Conservation (phyloP, 208 protist genomes). For the Novymonas esmeraldas region DNA sequence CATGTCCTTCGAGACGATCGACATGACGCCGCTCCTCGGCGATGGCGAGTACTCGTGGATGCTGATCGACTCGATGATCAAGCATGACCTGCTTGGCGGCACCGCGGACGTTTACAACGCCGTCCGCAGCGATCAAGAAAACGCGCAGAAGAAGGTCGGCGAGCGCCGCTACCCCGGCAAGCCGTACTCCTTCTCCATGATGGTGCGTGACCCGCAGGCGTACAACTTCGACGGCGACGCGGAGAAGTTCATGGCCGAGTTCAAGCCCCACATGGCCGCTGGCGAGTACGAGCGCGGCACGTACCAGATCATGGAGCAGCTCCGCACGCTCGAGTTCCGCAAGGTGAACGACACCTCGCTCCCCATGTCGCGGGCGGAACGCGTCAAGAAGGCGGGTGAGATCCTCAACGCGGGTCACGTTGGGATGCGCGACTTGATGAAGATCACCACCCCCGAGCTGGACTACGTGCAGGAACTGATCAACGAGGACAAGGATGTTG, state of each 20-base stretch:
- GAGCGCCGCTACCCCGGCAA: slow-evolving; percentile 42
- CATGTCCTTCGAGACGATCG: slow-evolving; percentile 49
- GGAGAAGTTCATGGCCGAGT: slow-evolving; percentile 53
- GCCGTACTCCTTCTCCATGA: slow-evolving; percentile 66
- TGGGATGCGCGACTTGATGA: slow-evolving; percentile 75
- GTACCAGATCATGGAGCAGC: slow-evolving; percentile 78
- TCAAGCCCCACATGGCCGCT: slow-evolving; percentile 46
- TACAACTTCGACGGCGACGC: slow-evolving; percentile 54
- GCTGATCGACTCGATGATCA: slow-evolving; percentile 79
- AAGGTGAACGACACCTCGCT: slow-evolving; percentile 39
- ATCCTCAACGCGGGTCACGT: slow-evolving; percentile 74
- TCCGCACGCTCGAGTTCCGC: slow-evolving; percentile 65
- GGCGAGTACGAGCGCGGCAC: slow-evolving; percentile 65
- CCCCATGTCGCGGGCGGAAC: slow-evolving; percentile 45
- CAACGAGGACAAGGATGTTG: slow-evolving; percentile 62
- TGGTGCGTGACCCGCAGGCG: slow-evolving; percentile 61
- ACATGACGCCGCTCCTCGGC: slow-evolving; percentile 53
- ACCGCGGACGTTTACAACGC: slow-evolving; percentile 65
- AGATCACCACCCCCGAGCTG: slow-evolving; percentile 79
- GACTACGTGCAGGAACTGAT: slow-evolving; percentile 76
- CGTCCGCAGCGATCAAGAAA: slow-evolving; percentile 70
- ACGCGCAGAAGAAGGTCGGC: slow-evolving; percentile 69
- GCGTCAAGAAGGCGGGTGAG: slow-evolving; percentile 47
- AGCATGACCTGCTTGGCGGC: slow-evolving; percentile 62
- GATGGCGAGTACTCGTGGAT: slow-evolving; percentile 62